Conservation (phyloP, 495 filamentous ascomycete species). For the Clohesyomyces aquaticus region DNA sequence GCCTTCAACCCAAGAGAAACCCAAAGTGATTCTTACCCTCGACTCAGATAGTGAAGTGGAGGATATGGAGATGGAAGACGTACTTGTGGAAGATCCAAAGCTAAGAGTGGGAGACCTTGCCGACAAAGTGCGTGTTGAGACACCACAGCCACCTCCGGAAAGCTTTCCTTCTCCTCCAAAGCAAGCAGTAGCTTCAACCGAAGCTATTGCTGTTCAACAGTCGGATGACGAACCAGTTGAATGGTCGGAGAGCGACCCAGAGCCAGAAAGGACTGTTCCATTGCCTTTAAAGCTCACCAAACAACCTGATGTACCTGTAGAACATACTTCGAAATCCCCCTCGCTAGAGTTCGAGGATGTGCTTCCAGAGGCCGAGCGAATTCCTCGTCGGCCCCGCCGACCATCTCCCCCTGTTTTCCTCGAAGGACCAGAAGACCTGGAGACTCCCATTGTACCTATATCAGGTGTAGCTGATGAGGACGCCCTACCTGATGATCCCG, state of each 20-base stretch:
- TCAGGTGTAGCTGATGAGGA: constrained; percentile 41
- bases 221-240: constrained; percentile 44
- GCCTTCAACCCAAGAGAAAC: constrained; percentile 15
- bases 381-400: constrained; percentile 20
- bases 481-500: constrained; percentile 37
- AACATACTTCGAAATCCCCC: constrained; percentile 44
- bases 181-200: constrained; percentile 4
- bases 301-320: not conserved
- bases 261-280: constrained; percentile 38
- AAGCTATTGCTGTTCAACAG: constrained; percentile 6
- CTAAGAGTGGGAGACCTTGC: constrained; percentile 52
- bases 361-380: not conserved
- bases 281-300: constrained; percentile 16
- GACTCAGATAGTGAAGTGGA: constrained; percentile 52
- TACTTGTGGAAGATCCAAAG: constrained; percentile 39
- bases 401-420: not conserved
- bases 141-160: constrained; percentile 41
- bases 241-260: constrained; percentile 50
- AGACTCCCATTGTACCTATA: constrained; percentile 29
- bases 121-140: constrained; percentile 48
- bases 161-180: constrained; percentile 8
- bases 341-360: constrained; percentile 62
- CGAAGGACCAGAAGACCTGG: constrained; percentile 23
- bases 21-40: constrained; percentile 42
- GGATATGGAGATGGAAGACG: constrained; percentile 59